Evolutionary conservation across 176 grass and related monocot genomes (phyloP).

Genomic region (Hordeum marinum): DNA sequence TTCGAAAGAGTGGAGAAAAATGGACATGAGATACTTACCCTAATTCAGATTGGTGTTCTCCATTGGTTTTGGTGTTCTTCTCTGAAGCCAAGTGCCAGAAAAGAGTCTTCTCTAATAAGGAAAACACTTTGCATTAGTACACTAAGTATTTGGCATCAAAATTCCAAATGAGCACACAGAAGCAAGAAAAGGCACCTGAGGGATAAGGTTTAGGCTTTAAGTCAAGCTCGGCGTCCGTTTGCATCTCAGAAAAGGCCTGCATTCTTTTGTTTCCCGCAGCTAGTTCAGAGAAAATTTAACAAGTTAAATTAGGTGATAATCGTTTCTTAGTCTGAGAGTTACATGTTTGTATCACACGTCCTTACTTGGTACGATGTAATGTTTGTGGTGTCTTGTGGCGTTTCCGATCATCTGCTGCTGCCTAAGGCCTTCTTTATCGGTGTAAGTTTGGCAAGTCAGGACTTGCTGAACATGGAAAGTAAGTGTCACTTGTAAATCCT

Average conservation of each 20-base stretch:
- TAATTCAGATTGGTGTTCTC: conserved; percentile 30
- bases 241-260: conserved; percentile 42
- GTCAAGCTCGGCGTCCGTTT: conserved; percentile 48
- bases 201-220: conserved; percentile 50
- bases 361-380: conserved; percentile 88
- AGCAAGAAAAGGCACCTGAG: conserved; percentile 51
- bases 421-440: conserved; percentile 86
- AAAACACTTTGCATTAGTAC: conserved; percentile 3
- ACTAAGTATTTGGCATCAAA: conserved; percentile 17
- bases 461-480: conserved; percentile 52
- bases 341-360: neutral
- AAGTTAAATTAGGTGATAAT: conserved; percentile 19
- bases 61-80: conserved; percentile 45
- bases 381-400: conserved; percentile 66
- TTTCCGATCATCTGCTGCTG: conserved; percentile 65
- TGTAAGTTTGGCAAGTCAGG: conserved; percentile 79
- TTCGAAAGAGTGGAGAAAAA: conserved; percentile 5
- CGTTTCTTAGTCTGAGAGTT: neutral
- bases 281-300: conserved; percentile 26
- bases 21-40: conserved; percentile 35
- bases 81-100: conserved; percentile 94
- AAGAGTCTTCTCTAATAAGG: conserved; percentile 75
- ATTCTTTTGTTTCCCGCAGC: conserved; percentile 47
- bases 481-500: conserved; percentile 13
- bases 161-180: conserved; percentile 5